Evolutionary conservation across 495 filamentous ascomycete genomes (phyloP), one percentile per base, ranked within the genome.

Genomic region (Daldinia grandis): DNA sequence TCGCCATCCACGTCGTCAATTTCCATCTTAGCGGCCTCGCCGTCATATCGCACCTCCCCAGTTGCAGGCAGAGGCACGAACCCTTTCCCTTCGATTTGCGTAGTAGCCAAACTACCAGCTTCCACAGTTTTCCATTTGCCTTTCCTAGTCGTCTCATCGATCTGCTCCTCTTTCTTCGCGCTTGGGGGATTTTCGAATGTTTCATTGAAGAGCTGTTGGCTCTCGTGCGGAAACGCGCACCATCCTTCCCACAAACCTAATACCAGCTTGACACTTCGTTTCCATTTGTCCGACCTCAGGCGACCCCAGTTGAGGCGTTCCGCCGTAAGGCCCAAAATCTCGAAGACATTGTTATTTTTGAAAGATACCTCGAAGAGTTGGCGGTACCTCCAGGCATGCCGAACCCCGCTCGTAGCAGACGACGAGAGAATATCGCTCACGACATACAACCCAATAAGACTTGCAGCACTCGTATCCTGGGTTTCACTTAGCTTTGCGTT

Each of bases 301-400:
- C 92, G 86, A 6, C 95, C 95, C 94, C 94, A 97, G 21, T 85
- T 84, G 44, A 93, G 81, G 37, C 88, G 89, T 69, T 91, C 90
- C 28, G 94, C 89, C 57, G 98, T 84, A 63, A 86, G 81, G 7
- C 94, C 95, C 8, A 99, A 85, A 58, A 88, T 83, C 72, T 93
- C 93, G 72, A 99, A 98, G 1, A 92, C 89, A 37, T 89, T 84
- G 38, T 88, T 85, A 5, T 86, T 78, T 33, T 88, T 87, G 7
- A 99, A 81, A 0, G 90, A 88, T 0, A 82, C 80, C 78, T 97
- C 96, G 69, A 99, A 95, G 21, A 95, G 82, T 74, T 92, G 89
- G 19, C 95, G 87, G 73, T 95, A 98, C 44, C 93, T 89, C 93
- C 93, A 98, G 5, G 93, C 93, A 75, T 95, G 91, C 0, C 93